Base-by-base conservation (phyloP, 805 yeast species). In the Priceomyces castillae region DNA sequence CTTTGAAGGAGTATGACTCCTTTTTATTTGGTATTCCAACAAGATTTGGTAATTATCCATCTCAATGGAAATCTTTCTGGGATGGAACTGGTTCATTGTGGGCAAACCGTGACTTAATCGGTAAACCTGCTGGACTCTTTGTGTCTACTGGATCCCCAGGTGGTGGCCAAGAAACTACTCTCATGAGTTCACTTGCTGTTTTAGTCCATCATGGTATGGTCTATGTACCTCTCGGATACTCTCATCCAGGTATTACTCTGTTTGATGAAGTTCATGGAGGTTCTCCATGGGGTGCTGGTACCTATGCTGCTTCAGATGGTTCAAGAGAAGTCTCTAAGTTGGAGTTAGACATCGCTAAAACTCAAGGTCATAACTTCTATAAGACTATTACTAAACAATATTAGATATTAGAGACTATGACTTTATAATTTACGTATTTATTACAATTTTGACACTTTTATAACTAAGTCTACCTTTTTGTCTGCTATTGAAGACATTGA, bases 281-380 rank as follows among this genome's bases (percentile, higher is more conserved):
- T 42, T 77, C 88, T n/a, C 77, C 94, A 31, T 86, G 90, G 90
- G 95, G 95, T 60, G 84, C 94, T 30, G 94, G 94, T 51, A 69
- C 86, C 34, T 70, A 75, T 56, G 88, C 92, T 28, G 85, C 78
- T 38, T 69, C 75, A 37, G 90, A 82, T 57, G 94, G 92, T 34
- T 75, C 84, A 7, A 78, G 92, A 67, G 65, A 69, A 50, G 82
- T 86, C 15, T 54, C 81, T 31, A 73, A 67, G n/a, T 67, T 82
- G 46, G 95, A 86, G 64, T 64, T 75, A 59, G 75, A 75, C 52
- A 61, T 85, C 47, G 90, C 88, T 16, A 58, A 62, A 41, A 67
- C 65, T 46, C 95, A 86, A 68, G 95, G 94, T 56, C 59, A 66
- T 42, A 60, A 71, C 34, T 86, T 86, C 67, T 46, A 23, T 33